Evolutionary conservation across 441 rosid genomes (phyloP).

Genomic region (Erysimum pusillum): DNA sequence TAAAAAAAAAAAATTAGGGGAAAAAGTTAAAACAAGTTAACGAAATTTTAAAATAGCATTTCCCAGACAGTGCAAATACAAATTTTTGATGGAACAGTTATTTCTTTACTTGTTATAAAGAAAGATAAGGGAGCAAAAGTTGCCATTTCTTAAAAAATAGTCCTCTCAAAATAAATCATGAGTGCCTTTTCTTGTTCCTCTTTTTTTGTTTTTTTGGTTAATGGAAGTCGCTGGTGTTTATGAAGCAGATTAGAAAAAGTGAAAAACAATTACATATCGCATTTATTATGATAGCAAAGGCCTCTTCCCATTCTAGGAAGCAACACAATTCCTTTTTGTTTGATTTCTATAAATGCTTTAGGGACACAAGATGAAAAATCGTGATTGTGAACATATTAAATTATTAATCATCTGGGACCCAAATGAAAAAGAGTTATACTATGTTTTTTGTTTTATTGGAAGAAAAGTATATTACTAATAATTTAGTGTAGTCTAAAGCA

Average conservation of each 20-base stretch:
- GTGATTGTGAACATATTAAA: conserved; percentile 38
- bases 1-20: too few species aligned
- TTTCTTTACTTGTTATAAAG: too few species aligned
- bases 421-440: conserved; percentile 24
- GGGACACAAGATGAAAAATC: conserved; percentile 31
- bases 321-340: conserved; percentile 44
- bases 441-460: conserved; percentile 30
- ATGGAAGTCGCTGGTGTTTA: conserved; percentile 20
- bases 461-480: conserved; percentile 25
- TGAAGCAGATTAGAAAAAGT: conserved; percentile 32
- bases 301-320: conserved; percentile 44
- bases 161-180: too few species aligned
- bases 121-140: too few species aligned
- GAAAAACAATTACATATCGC: background rate
- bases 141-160: too few species aligned
- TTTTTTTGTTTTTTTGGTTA: background rate
- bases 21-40: background rate
- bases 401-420: conserved; percentile 48
- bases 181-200: conserved; percentile 4
- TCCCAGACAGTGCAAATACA: conserved; percentile 1
- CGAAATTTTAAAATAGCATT: background rate
- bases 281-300: conserved; percentile 40
- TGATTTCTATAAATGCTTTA: conserved; percentile 42
- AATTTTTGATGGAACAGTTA: too few species aligned
- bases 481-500: conserved; percentile 38